Percentiles rank a stretch among this genome's conserved stretches.
Evolutionary conservation across 805 yeast genomes (phyloP).

Genomic region (Saccharomycopsis sp.): DNA sequence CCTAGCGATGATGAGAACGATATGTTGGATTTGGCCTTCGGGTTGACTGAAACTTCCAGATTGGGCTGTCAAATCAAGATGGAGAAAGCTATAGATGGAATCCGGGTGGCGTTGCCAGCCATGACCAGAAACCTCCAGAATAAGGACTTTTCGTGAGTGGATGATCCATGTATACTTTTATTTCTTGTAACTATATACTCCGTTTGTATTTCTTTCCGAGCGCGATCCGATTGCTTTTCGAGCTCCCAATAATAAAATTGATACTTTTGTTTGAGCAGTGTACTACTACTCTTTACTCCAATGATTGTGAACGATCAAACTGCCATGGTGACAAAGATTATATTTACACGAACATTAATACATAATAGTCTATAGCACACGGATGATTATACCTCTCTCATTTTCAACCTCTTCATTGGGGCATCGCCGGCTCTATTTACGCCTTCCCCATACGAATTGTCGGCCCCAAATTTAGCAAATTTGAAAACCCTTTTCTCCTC

Average conservation of each 20-base stretch:
- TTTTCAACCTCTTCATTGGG: slow-evolving; percentile 36
- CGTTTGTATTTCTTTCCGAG: too few species aligned
- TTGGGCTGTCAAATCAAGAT: slow-evolving; percentile 90
- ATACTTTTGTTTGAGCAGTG: too few species aligned
- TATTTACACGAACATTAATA: too few species aligned
- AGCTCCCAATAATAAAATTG: too few species aligned
- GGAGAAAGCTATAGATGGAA: slow-evolving; percentile 86
- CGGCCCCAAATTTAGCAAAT: slow-evolving; percentile 49
- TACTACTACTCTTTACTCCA: too few species aligned
- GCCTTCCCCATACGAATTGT: slow-evolving; percentile 50
- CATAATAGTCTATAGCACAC: too few species aligned
- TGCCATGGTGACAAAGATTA: too few species aligned
- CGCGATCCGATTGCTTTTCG: too few species aligned
- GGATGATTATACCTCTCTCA: not conserved
- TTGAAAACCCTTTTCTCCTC: slow-evolving; percentile 35
- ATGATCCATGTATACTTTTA: not conserved
- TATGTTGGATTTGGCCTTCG: slow-evolving; percentile 96
- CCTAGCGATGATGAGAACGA: slow-evolving; percentile 98
- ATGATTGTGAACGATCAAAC: too few species aligned
- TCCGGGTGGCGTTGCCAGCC: slow-evolving; percentile 92
- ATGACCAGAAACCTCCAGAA: slow-evolving; percentile 91
- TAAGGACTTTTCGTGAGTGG: slow-evolving; percentile 58
- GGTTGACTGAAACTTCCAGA: slow-evolving; percentile 93
- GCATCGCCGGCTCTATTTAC: slow-evolving; percentile 46
- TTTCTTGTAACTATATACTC: not conserved